A percentile compares a stretch with the other conserved stretches of the same genome.
Evolutionary conservation across 768 basidiomycete species (phyloP).

Genomic region (Mycena vitilis): DNA sequence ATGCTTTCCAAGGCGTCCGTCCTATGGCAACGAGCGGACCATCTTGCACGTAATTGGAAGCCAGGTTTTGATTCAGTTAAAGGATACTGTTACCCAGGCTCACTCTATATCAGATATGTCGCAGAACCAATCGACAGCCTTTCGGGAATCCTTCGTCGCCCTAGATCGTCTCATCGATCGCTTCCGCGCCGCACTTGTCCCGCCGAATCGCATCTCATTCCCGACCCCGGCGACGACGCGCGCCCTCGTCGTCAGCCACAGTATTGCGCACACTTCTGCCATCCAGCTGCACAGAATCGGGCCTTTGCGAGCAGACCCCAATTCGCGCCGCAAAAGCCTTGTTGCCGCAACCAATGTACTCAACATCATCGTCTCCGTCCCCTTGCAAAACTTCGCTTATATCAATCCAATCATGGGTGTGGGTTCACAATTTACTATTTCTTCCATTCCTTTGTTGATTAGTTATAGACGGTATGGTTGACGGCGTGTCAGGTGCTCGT

Average conservation of each 20-base stretch:
- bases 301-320: constrained; percentile 36
- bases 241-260: constrained; percentile 46
- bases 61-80: constrained; percentile 5
- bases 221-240: constrained; percentile 12
- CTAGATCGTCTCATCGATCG: constrained; percentile 39
- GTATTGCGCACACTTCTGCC: constrained; percentile 48
- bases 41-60: constrained; percentile 6
- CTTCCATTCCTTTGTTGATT: not conserved
- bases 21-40: constrained; percentile 23
- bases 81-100: not conserved
- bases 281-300: constrained; percentile 50
- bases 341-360: constrained; percentile 35
- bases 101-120: not conserved
- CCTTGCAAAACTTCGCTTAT: constrained; percentile 35
- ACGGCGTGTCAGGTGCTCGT: constrained; percentile 5
- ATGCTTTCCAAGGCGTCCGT: constrained; percentile 22
- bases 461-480: constrained; percentile 14
- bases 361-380: constrained; percentile 35
- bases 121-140: not conserved
- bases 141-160: constrained; percentile 26
- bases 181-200: constrained; percentile 32
- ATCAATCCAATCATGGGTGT: constrained; percentile 47
- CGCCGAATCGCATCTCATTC: constrained; percentile 9
- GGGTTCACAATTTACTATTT: constrained; percentile 10
- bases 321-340: constrained; percentile 36